phyloP scores from a whole-genome alignment of 495 filamentous ascomycete species.

The Thermothielavioides terrestris region DNA sequence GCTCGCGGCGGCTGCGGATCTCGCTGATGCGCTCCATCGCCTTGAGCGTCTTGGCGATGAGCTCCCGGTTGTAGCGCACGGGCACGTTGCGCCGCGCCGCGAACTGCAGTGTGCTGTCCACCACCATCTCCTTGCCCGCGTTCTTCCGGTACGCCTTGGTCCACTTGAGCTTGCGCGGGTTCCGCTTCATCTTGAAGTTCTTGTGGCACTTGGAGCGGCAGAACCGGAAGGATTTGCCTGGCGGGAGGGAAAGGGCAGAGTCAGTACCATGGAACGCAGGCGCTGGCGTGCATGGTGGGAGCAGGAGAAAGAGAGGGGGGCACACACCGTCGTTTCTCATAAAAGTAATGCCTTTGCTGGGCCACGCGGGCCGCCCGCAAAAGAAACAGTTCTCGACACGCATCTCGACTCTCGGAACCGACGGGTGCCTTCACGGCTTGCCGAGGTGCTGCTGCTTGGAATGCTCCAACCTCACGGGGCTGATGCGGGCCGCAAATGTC shows the following conservation, averaged over 20 bases:
- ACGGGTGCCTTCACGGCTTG: neutral
- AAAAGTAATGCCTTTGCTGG: slow-evolving; percentile 76
- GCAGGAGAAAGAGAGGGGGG: slow-evolving; percentile 38
- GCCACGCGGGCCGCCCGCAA: slow-evolving; percentile 76
- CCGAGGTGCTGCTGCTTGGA: slow-evolving; percentile 12
- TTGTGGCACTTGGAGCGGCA: slow-evolving; percentile 91
- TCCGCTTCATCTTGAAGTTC: slow-evolving; percentile 98
- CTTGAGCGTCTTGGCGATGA: slow-evolving; percentile 74
- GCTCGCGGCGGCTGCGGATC: slow-evolving; percentile 74
- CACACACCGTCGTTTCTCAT: slow-evolving; percentile 63
- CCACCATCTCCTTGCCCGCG: slow-evolving; percentile 82
- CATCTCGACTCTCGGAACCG: slow-evolving; percentile 26
- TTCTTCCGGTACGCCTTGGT: slow-evolving; percentile 75
- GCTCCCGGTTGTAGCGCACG: slow-evolving; percentile 87
- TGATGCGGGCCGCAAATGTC: neutral
- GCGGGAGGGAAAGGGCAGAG: neutral
- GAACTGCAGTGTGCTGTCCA: slow-evolving; percentile 90
- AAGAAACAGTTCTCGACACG: slow-evolving; percentile 81
- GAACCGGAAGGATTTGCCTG: slow-evolving; percentile 59
- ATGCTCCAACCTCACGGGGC: slow-evolving; percentile 2
- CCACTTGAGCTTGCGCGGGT: slow-evolving; percentile 72
- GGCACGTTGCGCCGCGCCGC: slow-evolving; percentile 88
- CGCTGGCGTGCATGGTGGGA: neutral
- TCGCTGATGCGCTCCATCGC: slow-evolving; percentile 89
- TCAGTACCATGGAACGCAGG: neutral